Evolutionary conservation across 164 flowering plant genomes (phyloP).

Genomic region (Chimonanthus salicifolius): DNA sequence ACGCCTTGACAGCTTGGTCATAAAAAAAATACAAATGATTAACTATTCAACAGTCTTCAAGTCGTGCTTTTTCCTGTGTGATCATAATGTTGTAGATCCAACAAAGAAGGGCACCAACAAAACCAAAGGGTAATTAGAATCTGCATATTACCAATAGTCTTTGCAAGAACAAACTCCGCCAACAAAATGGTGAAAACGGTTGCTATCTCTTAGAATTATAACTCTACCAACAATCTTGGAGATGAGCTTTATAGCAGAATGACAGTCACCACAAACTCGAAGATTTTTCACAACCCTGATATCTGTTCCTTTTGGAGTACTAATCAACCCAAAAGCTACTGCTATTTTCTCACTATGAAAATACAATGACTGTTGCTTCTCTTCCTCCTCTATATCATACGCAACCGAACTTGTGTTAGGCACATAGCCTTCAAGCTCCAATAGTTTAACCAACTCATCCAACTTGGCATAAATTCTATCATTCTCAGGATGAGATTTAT

Average conservation of each 20-base stretch:
- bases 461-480: conserved; percentile 27
- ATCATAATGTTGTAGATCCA: not conserved
- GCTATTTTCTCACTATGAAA: conserved; percentile 39
- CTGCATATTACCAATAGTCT: conserved; percentile 6
- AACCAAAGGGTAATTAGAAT: not conserved
- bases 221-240: conserved; percentile 5
- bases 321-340: conserved; percentile 35
- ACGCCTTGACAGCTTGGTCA: too few relatives aligned
- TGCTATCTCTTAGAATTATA: conserved; percentile 11
- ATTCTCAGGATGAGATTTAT: conserved; percentile 25
- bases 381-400: conserved; percentile 31
- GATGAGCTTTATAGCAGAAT: conserved; percentile 3
- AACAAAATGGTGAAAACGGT: conserved; percentile 5
- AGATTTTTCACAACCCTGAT: conserved; percentile 12
- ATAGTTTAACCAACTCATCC: conserved; percentile 23
- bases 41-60: not conserved
- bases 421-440: conserved; percentile 26
- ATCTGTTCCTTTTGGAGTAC: conserved; percentile 10
- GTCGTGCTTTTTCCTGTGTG: not conserved
- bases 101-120: not conserved
- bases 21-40: too few relatives aligned
- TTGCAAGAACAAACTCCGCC: conserved; percentile 9
- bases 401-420: conserved; percentile 21
- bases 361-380: conserved; percentile 25
- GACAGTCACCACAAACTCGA: conserved; percentile 10